These are phyloP conservation scores for Arthrobotrys musiformis DNA, from an alignment of 2,329 filamentous ascomycete species.

Conservation along the genomic window DNA sequence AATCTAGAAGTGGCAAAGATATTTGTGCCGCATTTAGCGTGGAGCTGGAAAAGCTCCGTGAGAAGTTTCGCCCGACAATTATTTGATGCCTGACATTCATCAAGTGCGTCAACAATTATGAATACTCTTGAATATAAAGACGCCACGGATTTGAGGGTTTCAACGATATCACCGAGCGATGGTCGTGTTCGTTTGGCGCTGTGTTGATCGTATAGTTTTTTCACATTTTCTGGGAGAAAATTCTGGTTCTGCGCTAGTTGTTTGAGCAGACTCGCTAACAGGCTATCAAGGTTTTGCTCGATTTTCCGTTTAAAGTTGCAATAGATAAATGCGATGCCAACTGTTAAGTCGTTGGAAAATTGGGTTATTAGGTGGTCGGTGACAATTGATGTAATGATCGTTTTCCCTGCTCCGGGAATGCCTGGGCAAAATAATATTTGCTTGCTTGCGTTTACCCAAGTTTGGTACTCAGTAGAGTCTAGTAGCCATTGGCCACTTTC, in stretches of 20 bases:
- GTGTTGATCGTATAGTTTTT: background rate
- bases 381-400: background rate
- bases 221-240: constrained; percentile 57
- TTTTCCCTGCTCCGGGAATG: constrained; percentile 21
- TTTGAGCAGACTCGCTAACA: constrained; percentile 62
- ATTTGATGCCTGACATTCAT: background rate
- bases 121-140: background rate
- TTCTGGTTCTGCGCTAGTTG: constrained; percentile 61
- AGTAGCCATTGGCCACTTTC: constrained; percentile 64
- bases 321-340: constrained; percentile 66
- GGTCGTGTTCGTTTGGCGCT: background rate
- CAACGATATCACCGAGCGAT: background rate
- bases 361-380: background rate
- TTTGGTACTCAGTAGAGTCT: constrained; percentile 61
- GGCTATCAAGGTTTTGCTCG: constrained; percentile 62
- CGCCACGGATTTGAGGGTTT: background rate
- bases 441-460: background rate
- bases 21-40: constrained; percentile 55
- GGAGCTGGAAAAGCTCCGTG: constrained; percentile 58
- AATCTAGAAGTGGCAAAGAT: constrained; percentile 61
- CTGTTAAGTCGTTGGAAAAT: constrained; percentile 54
- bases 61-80: constrained; percentile 56
- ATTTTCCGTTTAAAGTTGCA: constrained; percentile 63
- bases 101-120: background rate
- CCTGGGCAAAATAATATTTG: constrained; percentile 17